phyloP scores from a whole-genome alignment of 257 asterid species.

The Nemophila menziesii region DNA sequence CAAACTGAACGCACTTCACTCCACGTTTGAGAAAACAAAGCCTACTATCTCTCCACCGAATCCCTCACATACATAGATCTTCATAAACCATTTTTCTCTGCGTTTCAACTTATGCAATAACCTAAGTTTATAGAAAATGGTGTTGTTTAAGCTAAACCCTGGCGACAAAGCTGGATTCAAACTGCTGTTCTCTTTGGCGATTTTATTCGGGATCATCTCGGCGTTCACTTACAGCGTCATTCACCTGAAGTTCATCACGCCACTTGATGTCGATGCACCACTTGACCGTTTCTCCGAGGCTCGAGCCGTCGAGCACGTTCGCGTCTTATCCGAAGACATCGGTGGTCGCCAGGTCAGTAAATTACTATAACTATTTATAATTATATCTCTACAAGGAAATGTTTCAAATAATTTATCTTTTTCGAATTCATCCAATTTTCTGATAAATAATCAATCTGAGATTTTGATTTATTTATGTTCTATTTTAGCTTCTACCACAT shows the following conservation, averaged over 20 bases:
- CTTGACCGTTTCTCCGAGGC: slow-evolving; percentile 83
- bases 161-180: slow-evolving; percentile 72
- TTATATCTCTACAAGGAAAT: neutral
- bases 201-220: slow-evolving; percentile 47
- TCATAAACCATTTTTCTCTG: neutral
- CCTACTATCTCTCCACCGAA: too few relatives aligned
- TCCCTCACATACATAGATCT: too few relatives aligned
- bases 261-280: slow-evolving; percentile 78
- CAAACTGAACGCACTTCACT: too few relatives aligned
- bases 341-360: slow-evolving; percentile 85
- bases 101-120: neutral
- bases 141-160: slow-evolving; percentile 34
- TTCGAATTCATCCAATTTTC: too few relatives aligned
- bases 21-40: too few relatives aligned
- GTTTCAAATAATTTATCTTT: too few relatives aligned
- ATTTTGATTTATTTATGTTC: neutral
- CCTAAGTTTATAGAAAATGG: slow-evolving; percentile 36
- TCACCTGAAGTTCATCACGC: slow-evolving; percentile 68
- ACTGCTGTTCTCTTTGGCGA: slow-evolving; percentile 32
- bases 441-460: too few relatives aligned
- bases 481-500: neutral
- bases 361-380: neutral
- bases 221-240: slow-evolving; percentile 36
- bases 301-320: slow-evolving; percentile 84
- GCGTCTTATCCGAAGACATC: slow-evolving; percentile 75